Base-by-base conservation (phyloP, 345 rosid genomes). In the Odontarrhena argentea region DNA sequence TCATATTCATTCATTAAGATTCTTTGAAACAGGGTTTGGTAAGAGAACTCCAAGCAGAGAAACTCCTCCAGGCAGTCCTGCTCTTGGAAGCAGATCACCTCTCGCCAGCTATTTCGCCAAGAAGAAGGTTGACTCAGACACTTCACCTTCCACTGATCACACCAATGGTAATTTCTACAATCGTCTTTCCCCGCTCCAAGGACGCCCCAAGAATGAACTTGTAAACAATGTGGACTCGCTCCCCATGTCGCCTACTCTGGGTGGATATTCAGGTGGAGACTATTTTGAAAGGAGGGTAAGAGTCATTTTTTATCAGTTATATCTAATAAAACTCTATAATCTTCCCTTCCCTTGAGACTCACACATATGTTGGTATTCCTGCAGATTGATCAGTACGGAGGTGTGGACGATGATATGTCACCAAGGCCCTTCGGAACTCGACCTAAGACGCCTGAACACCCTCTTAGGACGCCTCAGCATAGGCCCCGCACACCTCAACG, bases 41-140 rank as follows among this genome's bases (percentile, higher is more conserved):
- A 65, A 42, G 71, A 63, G 57, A 63, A 71, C 63, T 46, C 75
- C 74, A 26, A 55, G 63, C 43, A 70, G 63, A 13, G 74, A 71
- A 12, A 55, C 69, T 46, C 51, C 75, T 38, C 53, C 67, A 26
- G 30, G 41, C 34, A 73, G 71, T 59, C 76, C 76, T 0, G 65
- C 55, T 65, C 66, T 24, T 49, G 71, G 76, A 57, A 73, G 52
- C 56, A 73, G 62, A 73, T 73, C 76, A 3, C 76, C 76, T 58
- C 71, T 65, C 13, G 8, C 66, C 24, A 65, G 43, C 67, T 73
- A 42, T 26, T 65, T 65, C 11, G 40, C 35, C n/a, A 73, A 58
- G 76, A 73, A 65, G 48, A 73, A 73, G 67, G 71, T 73, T 51
- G 71, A 49, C 1, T 58, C 71, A 43, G 61, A 52, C 22, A 43